These are phyloP conservation scores for Saururus chinensis DNA, from an alignment of 164 flowering plant genomes.

Conservation along the genomic window DNA sequence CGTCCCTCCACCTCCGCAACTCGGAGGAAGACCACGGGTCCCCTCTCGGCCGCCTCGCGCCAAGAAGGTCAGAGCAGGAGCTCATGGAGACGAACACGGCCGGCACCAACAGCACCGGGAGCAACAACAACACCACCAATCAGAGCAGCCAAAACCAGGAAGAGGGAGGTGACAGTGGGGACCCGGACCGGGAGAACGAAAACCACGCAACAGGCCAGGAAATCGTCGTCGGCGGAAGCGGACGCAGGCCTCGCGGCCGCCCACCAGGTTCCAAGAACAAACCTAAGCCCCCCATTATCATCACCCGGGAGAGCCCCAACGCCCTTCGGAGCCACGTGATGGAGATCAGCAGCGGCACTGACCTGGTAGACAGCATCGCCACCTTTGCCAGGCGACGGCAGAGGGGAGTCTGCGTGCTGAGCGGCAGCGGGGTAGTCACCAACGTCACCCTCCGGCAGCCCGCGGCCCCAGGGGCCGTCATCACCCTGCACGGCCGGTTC, in stretches of 20 bases:
- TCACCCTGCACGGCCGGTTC: slow-evolving; percentile 64
- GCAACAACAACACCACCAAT: slow-evolving; percentile 11
- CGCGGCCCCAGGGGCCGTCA: slow-evolving; percentile 46
- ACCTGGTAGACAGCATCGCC: slow-evolving; percentile 49
- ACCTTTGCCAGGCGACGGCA: slow-evolving; percentile 56
- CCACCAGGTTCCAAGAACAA: slow-evolving; percentile 88
- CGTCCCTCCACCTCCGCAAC: slow-evolving; percentile 37
- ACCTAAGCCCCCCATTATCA: slow-evolving; percentile 66
- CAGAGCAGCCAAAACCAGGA: slow-evolving; percentile 14
- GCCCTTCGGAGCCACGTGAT: slow-evolving; percentile 66
- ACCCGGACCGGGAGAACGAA: slow-evolving; percentile 21
- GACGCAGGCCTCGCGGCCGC: slow-evolving; percentile 63
- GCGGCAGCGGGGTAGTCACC: slow-evolving; percentile 67
- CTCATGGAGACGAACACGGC: slow-evolving; percentile 26
- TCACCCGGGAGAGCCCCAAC: slow-evolving; percentile 72
- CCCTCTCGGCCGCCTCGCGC: slow-evolving; percentile 3
- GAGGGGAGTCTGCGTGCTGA: slow-evolving; percentile 67
- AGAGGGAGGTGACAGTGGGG: slow-evolving; percentile 19
- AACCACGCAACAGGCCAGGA: slow-evolving; percentile 29
- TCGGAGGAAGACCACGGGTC: slow-evolving; percentile 23
- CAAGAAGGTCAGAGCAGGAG: slow-evolving; percentile 34
- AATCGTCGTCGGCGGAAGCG: slow-evolving; percentile 22
- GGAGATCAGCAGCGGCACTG: slow-evolving; percentile 60
- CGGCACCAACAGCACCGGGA: slow-evolving; percentile 20
- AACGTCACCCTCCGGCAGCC: slow-evolving; percentile 68